A percentile compares a stretch with the other conserved stretches of the same genome.
Conservation (phyloP, 202 grass and related monocot genomes). For the Zizania palustris region DNA sequence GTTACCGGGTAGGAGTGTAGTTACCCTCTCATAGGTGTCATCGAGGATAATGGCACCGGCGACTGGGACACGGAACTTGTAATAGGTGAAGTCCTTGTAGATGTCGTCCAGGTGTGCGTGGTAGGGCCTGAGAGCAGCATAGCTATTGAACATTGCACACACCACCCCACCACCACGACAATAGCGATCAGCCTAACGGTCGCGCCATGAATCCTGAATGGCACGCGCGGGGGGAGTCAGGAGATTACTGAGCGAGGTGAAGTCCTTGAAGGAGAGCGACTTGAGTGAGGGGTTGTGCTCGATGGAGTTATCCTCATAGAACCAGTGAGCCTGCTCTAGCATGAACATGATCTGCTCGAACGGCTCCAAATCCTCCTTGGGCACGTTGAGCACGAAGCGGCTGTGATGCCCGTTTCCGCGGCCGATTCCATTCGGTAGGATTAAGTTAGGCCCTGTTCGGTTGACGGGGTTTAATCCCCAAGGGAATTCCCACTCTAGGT, state of each 20-base stretch:
- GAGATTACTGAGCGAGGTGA: conserved; percentile 76
- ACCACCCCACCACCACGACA: neutral
- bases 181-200: conserved; percentile 18
- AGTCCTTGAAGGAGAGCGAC: conserved; percentile 97
- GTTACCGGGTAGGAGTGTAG: neutral
- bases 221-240: neutral
- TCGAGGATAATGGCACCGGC: conserved; percentile 92
- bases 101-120: conserved; percentile 89
- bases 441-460: no score
- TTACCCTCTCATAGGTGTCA: conserved; percentile 87
- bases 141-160: conserved; percentile 89
- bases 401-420: conserved; percentile 34
- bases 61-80: conserved; percentile 90
- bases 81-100: conserved; percentile 93
- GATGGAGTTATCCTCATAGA: conserved; percentile 96
- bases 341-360: conserved; percentile 97
- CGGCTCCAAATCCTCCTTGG: conserved; percentile 92
- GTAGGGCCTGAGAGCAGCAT: conserved; percentile 84
- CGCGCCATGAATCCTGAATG: neutral
- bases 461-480: no score
- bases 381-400: conserved; percentile 96
- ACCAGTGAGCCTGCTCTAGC: conserved; percentile 97
- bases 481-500: no score
- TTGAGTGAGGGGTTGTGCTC: conserved; percentile 89
- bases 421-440: conserved; percentile 21